Percentiles rank a stretch among this genome's conserved stretches.
Evolutionary conservation across 2,329 filamentous ascomycete genomes (phyloP).

Genomic region (Talaromyces piceae): DNA sequence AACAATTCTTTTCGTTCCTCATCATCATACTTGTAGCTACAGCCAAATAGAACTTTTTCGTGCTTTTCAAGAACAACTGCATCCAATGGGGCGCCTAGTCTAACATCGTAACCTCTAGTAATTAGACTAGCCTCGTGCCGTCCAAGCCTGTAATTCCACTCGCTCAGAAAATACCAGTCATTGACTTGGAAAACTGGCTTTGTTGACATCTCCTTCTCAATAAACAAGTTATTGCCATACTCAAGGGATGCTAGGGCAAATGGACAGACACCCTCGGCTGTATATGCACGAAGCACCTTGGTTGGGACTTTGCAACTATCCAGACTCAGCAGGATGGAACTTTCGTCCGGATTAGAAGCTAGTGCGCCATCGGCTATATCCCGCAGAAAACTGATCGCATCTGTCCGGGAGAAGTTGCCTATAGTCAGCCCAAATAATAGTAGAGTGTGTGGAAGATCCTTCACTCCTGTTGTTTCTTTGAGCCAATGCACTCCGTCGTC

Average conservation of each 20-base stretch:
- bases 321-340: slow-evolving; percentile 1
- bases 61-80: slow-evolving; percentile 2
- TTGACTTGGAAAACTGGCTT: background rate
- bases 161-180: slow-evolving; percentile 11
- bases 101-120: background rate
- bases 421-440: slow-evolving; percentile 3
- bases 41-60: slow-evolving; percentile 11
- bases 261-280: background rate
- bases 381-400: background rate
- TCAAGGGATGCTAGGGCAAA: background rate
- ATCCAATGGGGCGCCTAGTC: slow-evolving; percentile 7
- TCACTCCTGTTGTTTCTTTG: background rate
- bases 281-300: slow-evolving; percentile 3
- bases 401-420: background rate
- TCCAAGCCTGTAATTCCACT: slow-evolving; percentile 10
- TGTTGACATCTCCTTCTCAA: background rate
- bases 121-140: slow-evolving; percentile 10
- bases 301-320: slow-evolving; percentile 3
- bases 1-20: background rate
- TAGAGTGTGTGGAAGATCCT: background rate
- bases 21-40: slow-evolving; percentile 11
- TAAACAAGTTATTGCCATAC: background rate
- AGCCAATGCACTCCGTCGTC: slow-evolving; percentile 3
- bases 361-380: background rate
- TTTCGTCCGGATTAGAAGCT: background rate